A percentile compares a stretch with the other conserved stretches of the same genome.
These are phyloP conservation scores for Phytopythium ostracodes DNA, from an alignment of 352 stramenopile genomes.

Conservation along the genomic window DNA sequence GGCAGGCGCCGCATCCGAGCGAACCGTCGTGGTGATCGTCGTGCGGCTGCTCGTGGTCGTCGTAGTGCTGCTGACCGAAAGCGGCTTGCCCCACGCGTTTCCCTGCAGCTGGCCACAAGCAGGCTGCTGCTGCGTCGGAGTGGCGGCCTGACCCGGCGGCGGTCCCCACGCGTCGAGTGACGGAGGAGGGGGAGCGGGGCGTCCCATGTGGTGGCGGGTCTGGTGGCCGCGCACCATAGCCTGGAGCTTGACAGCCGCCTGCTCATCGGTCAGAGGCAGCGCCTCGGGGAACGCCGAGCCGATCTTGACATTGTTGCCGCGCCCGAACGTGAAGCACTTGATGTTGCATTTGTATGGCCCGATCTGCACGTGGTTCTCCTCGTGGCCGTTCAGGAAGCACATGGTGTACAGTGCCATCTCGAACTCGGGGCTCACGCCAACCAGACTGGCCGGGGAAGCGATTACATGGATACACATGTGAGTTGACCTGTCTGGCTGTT, in stretches of 20 bases:
- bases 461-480: neutral
- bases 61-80: slow-evolving; percentile 5
- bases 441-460: slow-evolving; percentile 48
- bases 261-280: slow-evolving; percentile 58
- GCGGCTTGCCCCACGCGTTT: slow-evolving; percentile 34
- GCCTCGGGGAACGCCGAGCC: slow-evolving; percentile 78
- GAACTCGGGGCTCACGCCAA: slow-evolving; percentile 95
- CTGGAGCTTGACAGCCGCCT: slow-evolving; percentile 78
- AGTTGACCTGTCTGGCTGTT: neutral
- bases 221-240: slow-evolving; percentile 49
- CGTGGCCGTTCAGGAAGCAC: slow-evolving; percentile 90
- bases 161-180: slow-evolving; percentile 32
- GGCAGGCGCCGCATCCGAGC: slow-evolving; percentile 9
- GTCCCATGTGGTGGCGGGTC: slow-evolving; percentile 22
- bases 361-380: slow-evolving; percentile 85
- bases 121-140: slow-evolving; percentile 11
- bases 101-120: neutral
- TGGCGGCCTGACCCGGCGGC: slow-evolving; percentile 24
- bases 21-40: neutral
- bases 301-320: slow-evolving; percentile 71
- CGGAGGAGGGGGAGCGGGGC: slow-evolving; percentile 21
- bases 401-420: slow-evolving; percentile 96
- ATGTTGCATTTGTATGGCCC: slow-evolving; percentile 87
- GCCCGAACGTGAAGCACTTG: slow-evolving; percentile 87
- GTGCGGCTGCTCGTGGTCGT: slow-evolving; percentile 9